Percentiles rank a stretch among this genome's conserved stretches.
Evolutionary conservation across 192 early-diverging fungal species (phyloP).

Genomic region (Cetraspora pellucida): DNA sequence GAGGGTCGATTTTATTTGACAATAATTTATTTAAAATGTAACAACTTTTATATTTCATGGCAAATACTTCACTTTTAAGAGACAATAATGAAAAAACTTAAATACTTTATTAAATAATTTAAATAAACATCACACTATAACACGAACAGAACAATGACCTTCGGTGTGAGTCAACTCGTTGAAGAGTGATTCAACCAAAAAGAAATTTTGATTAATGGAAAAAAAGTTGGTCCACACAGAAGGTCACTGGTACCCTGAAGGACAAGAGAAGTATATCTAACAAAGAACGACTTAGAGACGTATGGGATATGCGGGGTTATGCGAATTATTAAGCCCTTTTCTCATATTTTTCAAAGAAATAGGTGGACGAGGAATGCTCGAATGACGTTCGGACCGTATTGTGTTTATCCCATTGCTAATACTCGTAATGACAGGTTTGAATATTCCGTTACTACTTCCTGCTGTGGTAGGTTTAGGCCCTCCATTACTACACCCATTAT

Average conservation of each 20-base stretch:
- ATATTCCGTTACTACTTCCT: background rate
- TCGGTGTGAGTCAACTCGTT: slow-evolving; percentile 36
- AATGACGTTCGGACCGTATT: no score
- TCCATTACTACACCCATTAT: background rate
- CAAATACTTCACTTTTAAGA: no score
- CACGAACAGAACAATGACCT: slow-evolving; percentile 26
- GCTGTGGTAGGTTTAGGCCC: background rate
- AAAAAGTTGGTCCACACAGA: slow-evolving; percentile 33
- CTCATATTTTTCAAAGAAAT: no score
- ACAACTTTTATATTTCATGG: no score
- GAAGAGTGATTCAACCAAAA: background rate
- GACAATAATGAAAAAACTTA: no score
- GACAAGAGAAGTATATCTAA: background rate
- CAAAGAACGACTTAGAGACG: background rate
- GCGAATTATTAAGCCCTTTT: background rate
- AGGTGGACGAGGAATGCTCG: background rate
- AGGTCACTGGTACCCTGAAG: slow-evolving; percentile 30
- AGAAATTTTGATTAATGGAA: background rate
- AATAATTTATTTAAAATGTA: no score
- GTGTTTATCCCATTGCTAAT: no score
- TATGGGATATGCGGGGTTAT: background rate
- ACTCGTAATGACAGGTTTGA: no score
- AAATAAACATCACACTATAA: no score
- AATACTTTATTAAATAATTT: no score
- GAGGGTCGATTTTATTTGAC: no score